phyloP scores from a whole-genome alignment of 306 rosid species.

The Gastrolobium villosum region DNA sequence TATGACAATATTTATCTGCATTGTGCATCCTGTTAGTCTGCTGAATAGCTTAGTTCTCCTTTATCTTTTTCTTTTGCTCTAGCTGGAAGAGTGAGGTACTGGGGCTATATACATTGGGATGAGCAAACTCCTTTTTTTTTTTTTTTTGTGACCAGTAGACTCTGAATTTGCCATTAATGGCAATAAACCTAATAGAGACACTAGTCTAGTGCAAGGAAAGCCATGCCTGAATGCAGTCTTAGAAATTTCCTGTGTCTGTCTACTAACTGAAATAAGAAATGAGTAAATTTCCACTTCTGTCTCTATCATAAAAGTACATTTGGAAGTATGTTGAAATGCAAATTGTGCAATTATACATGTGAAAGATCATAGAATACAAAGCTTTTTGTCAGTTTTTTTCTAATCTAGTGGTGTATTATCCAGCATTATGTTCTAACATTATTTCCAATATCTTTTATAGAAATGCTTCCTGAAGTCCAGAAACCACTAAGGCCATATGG shows the following conservation, averaged over 20 bases:
- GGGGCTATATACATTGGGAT: background rate
- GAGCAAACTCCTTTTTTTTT: background rate
- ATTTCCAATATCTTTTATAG: conserved; percentile 51
- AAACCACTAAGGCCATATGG: conserved; percentile 74
- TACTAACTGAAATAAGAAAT: conserved; percentile 24
- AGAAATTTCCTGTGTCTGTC: conserved; percentile 49
- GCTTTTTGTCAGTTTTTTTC: conserved; percentile 16
- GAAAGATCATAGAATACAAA: conserved; percentile 25
- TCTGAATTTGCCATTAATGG: conserved; percentile 19
- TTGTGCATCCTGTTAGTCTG: conserved; percentile 22
- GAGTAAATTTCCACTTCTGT: conserved; percentile 47
- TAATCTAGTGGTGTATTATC: conserved; percentile 1
- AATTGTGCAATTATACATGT: conserved; percentile 18
- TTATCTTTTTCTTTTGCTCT: conserved; percentile 8
- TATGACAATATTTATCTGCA: conserved; percentile 7
- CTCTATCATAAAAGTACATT: conserved; percentile 26
- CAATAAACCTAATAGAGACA: background rate
- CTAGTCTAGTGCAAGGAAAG: conserved; percentile 6
- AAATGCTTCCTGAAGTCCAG: conserved; percentile 79
- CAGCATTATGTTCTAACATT: conserved; percentile 27
- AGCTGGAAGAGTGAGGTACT: background rate
- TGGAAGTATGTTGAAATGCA: conserved; percentile 41
- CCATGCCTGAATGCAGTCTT: conserved; percentile 40
- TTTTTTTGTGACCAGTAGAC: background rate
- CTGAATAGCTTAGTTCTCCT: conserved; percentile 1